A percentile compares a stretch with the other conserved stretches of the same genome.
Conservation (phyloP, 2,329 filamentous ascomycete genomes). For the Phaeosphaeria sp. region DNA sequence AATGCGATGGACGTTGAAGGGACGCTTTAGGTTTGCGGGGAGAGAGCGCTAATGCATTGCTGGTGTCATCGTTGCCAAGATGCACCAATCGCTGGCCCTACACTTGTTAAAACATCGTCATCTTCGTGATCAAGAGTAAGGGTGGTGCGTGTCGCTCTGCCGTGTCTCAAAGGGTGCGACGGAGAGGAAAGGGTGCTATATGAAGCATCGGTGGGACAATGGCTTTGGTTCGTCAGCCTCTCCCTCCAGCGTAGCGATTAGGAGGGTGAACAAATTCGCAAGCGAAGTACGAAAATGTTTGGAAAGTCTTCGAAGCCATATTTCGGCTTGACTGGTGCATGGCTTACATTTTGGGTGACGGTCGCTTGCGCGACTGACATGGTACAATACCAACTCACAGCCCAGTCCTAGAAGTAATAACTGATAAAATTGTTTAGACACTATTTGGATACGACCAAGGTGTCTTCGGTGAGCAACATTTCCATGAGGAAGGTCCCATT, state of each 20-base stretch:
- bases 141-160: neutral
- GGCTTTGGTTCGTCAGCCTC: neutral
- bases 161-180: neutral
- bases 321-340: slow-evolving; percentile 62
- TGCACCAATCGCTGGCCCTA: neutral
- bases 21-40: slow-evolving; percentile 1
- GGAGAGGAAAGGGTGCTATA: neutral
- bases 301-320: slow-evolving; percentile 50
- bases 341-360: slow-evolving; percentile 65
- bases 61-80: neutral
- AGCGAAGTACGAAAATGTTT: slow-evolving; percentile 13
- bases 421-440: slow-evolving; percentile 31
- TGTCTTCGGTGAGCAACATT: slow-evolving; percentile 54
- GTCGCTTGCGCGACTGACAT: slow-evolving; percentile 40
- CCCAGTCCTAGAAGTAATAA: neutral
- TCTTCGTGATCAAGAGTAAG: neutral
- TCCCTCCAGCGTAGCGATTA: neutral
- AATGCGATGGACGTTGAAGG: neutral
- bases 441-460: slow-evolving; percentile 59
- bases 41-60: neutral
- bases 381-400: slow-evolving; percentile 1
- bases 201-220: neutral
- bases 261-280: neutral
- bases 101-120: slow-evolving; percentile 8
- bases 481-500: neutral